These are phyloP conservation scores for Backusella tuberculispora DNA, from an alignment of 192 early-diverging fungal species.

Conservation along the genomic window DNA sequence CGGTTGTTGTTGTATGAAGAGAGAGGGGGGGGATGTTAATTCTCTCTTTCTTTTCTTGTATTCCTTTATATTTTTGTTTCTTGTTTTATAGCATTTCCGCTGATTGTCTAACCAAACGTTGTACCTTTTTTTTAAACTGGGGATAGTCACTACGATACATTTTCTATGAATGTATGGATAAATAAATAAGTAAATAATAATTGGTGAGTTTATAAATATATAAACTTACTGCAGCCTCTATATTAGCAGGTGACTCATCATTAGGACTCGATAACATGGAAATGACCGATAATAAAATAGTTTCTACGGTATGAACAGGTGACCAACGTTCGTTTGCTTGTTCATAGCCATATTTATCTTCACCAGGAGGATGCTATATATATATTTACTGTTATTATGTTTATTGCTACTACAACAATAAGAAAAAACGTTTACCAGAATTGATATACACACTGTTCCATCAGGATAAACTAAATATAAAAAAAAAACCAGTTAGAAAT, in stretches of 20 bases:
- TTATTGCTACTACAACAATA: background rate
- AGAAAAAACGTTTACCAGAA: conserved; percentile 69
- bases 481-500: background rate
- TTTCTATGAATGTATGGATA: conserved; percentile 52
- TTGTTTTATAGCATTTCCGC: conserved; percentile 49
- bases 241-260: conserved; percentile 93
- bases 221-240: conserved; percentile 86
- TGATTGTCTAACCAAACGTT: conserved; percentile 56
- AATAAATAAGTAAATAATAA: background rate
- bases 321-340: conserved; percentile 89
- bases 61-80: too few relatives aligned
- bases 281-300: conserved; percentile 88
- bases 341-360: conserved; percentile 93
- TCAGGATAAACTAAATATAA: conserved; percentile 71
- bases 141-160: conserved; percentile 73
- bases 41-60: too few relatives aligned
- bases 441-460: conserved; percentile 96
- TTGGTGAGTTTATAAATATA: conserved; percentile 7
- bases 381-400: background rate
- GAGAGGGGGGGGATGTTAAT: too few relatives aligned
- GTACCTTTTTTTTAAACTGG: conserved; percentile 78
- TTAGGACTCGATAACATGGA: conserved; percentile 93
- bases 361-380: conserved; percentile 69
- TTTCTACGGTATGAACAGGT: conserved; percentile 95
- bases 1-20: too few relatives aligned